Evolutionary conservation across 345 rosid species (phyloP).

Genomic region (Dimocarpus longan): DNA sequence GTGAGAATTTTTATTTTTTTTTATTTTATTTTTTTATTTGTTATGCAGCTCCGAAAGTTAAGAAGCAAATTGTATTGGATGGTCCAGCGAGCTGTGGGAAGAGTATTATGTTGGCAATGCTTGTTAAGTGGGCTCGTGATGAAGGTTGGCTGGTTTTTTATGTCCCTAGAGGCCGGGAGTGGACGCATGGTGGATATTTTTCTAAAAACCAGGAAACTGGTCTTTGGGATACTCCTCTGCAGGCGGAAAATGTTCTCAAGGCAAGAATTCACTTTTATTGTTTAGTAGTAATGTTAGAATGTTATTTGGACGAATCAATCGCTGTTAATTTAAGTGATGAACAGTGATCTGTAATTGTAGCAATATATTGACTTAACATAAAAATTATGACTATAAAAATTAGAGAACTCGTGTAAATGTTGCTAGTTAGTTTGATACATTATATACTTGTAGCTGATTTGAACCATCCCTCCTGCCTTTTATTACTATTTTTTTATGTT

Average conservation of each 20-base stretch:
- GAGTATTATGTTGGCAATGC: constrained; percentile 92
- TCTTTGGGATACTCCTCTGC: constrained; percentile 93
- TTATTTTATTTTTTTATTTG: too few relatives aligned
- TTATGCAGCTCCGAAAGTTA: constrained; percentile 53
- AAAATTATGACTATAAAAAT: not conserved
- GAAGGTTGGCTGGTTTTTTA: constrained; percentile 97
- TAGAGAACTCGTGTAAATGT: not conserved
- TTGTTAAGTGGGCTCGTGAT: constrained; percentile 97
- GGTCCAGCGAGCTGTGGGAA: constrained; percentile 93
- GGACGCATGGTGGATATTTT: constrained; percentile 93
- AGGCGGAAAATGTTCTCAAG: constrained; percentile 85
- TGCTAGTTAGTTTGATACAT: not conserved
- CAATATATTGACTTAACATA: not conserved
- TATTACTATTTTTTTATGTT: not conserved
- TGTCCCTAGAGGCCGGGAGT: constrained; percentile 81
- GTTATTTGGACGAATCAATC: constrained; percentile 11
- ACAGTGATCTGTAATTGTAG: not conserved
- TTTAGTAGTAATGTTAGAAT: not conserved
- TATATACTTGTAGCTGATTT: not conserved
- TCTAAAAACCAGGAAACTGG: constrained; percentile 80
- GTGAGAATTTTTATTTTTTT: not conserved
- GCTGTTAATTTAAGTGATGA: not conserved
- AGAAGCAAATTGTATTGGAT: constrained; percentile 89
- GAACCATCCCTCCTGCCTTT: not conserved
- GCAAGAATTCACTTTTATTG: constrained; percentile 37